Conservation (phyloP, 73 alveolate species). For the Paramecium sonneborni region DNA sequence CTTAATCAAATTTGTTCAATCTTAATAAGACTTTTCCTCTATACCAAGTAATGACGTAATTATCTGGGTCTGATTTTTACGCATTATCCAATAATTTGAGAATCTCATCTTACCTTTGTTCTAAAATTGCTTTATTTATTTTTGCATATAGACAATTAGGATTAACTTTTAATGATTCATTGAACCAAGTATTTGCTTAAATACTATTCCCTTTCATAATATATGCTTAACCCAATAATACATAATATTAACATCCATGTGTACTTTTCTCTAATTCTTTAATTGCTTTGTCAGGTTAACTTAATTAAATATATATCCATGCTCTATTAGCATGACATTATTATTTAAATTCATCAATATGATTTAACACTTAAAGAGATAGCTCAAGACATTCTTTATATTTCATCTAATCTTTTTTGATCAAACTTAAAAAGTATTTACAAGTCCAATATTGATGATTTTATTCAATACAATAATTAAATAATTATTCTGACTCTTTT, state of each 20-base stretch:
- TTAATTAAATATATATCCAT: background rate
- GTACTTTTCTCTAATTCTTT: conserved; percentile 31
- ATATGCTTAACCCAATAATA: conserved; percentile 31
- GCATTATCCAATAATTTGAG: background rate
- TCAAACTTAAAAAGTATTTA: background rate
- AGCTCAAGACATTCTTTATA: background rate
- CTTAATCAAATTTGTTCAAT: conserved; percentile 15
- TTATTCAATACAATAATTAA: background rate
- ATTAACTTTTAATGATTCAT: conserved; percentile 15
- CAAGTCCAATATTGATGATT: background rate
- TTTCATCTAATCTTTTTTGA: background rate
- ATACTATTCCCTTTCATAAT: background rate
- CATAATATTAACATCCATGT: conserved; percentile 29
- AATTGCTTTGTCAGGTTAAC: conserved; percentile 2
- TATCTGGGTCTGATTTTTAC: conserved; percentile 16
- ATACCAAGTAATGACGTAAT: conserved; percentile 5
- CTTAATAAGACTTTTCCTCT: conserved; percentile 3
- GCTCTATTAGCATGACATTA: conserved; percentile 23
- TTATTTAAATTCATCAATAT: background rate
- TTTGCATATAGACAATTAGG: conserved; percentile 40
- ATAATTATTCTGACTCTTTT: background rate
- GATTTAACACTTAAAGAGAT: background rate
- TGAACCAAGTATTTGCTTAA: conserved; percentile 23
- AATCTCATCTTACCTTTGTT: background rate
- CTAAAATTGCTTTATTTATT: background rate